Conservation (phyloP, 2,329 filamentous ascomycete species). For the Penicillium sp. region DNA sequence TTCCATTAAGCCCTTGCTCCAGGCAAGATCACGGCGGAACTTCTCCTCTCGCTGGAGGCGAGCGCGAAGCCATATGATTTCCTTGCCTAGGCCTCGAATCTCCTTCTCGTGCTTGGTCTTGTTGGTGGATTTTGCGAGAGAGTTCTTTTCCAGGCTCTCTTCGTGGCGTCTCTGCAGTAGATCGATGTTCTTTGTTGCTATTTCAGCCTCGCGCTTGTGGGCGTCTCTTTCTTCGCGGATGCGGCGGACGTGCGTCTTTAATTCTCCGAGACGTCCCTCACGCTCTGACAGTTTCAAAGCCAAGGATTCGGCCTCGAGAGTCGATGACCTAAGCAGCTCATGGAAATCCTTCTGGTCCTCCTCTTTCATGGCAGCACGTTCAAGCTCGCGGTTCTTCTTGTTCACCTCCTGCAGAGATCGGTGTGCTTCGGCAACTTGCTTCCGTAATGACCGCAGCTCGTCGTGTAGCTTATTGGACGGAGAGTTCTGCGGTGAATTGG, state of each 20-base stretch:
- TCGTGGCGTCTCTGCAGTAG: constrained; percentile 63
- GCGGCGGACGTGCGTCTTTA: constrained; percentile 65
- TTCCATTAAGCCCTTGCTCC: constrained; percentile 84
- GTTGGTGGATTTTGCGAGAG: constrained; percentile 42
- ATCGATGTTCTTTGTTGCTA: constrained; percentile 46
- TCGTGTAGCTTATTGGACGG: constrained; percentile 45
- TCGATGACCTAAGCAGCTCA: constrained; percentile 50
- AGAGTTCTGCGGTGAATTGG: constrained; percentile 57
- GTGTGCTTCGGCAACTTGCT: constrained; percentile 63
- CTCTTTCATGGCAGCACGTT: constrained; percentile 51
- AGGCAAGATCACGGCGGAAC: constrained; percentile 78
- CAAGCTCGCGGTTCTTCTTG: constrained; percentile 51
- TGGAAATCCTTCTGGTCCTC: constrained; percentile 49
- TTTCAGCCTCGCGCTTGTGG: constrained; percentile 44
- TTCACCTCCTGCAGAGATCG: constrained; percentile 61
- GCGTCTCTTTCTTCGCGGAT: constrained; percentile 50
- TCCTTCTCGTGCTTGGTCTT: constrained; percentile 59
- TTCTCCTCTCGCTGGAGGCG: constrained; percentile 77
- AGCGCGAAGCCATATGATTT: constrained; percentile 88
- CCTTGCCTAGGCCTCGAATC: constrained; percentile 79
- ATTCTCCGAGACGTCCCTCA: constrained; percentile 63
- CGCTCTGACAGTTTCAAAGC: constrained; percentile 71
- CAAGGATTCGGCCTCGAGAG: constrained; percentile 62
- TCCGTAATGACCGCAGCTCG: constrained; percentile 61
- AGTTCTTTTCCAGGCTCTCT: constrained; percentile 55